Percentiles rank a stretch among this genome's conserved stretches.
phyloP scores from a whole-genome alignment of 148 eudicot species.

The Rhododendron mucronatum region DNA sequence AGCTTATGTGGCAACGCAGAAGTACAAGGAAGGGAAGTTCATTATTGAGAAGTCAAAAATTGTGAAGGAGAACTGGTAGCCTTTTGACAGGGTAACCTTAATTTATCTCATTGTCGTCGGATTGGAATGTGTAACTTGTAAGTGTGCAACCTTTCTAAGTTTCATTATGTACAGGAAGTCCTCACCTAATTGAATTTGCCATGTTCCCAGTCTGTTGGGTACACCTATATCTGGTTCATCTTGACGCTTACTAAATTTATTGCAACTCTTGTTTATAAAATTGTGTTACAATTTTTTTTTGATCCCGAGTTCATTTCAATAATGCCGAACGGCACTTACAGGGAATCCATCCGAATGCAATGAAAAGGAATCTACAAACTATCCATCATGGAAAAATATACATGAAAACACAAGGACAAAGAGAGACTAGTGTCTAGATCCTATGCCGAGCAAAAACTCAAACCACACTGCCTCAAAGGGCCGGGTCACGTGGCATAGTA shows the following conservation, averaged over 20 bases:
- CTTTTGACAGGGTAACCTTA: neutral
- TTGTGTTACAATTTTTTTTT: neutral
- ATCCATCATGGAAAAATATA: too few relatives aligned
- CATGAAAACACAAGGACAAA: too few relatives aligned
- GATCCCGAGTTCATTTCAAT: too few relatives aligned
- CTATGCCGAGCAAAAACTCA: too few relatives aligned
- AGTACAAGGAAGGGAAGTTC: constrained; percentile 34
- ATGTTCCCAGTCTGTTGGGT: neutral
- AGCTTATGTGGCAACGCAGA: constrained; percentile 26
- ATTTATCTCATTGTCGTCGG: neutral
- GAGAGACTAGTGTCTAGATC: too few relatives aligned
- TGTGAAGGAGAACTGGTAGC: constrained; percentile 19
- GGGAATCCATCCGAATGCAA: too few relatives aligned
- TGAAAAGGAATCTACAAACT: too few relatives aligned
- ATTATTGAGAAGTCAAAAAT: constrained; percentile 30
- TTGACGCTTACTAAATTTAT: neutral
- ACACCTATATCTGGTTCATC: neutral
- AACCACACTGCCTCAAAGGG: too few relatives aligned
- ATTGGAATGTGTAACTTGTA: neutral
- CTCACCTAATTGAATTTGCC: neutral
- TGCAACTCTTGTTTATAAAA: constrained; percentile 4
- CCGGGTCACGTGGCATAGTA: too few relatives aligned
- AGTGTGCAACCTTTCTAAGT: neutral
- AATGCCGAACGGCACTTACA: too few relatives aligned
- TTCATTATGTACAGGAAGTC: neutral